Conservation (phyloP, 164 flowering plant genomes). For the Litsea cubeba region DNA sequence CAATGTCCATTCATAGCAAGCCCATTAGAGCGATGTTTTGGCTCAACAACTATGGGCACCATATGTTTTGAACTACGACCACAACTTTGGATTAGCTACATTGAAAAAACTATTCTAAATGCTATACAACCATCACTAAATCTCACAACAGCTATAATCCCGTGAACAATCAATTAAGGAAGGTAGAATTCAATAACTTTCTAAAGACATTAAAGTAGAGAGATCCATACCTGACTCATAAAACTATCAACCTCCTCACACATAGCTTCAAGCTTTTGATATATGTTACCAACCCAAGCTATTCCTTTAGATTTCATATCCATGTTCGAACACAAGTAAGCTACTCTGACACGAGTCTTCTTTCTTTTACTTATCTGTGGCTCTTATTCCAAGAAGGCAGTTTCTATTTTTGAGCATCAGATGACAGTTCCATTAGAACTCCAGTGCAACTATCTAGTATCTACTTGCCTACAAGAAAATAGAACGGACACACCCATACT, state of each 20-base stretch:
- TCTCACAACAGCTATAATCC: background rate
- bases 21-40: background rate
- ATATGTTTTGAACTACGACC: background rate
- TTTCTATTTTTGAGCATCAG: background rate
- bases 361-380: background rate
- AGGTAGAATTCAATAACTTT: background rate
- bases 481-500: background rate
- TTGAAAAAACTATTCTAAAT: background rate
- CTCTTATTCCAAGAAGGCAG: background rate
- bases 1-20: background rate
- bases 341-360: background rate
- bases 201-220: background rate
- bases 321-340: constrained; percentile 25
- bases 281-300: constrained; percentile 67
- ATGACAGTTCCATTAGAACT: background rate
- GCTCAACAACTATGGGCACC: background rate
- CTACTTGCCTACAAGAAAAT: background rate
- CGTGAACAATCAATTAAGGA: background rate
- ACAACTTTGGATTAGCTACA: background rate
- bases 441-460: background rate
- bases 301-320: constrained; percentile 48
- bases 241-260: constrained; percentile 71
- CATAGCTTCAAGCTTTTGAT: constrained; percentile 71
- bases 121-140: background rate
- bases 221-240: constrained; percentile 9